Conservation (phyloP, 169 alveolate genomes). For the Cryptosporidium xiaoi region DNA sequence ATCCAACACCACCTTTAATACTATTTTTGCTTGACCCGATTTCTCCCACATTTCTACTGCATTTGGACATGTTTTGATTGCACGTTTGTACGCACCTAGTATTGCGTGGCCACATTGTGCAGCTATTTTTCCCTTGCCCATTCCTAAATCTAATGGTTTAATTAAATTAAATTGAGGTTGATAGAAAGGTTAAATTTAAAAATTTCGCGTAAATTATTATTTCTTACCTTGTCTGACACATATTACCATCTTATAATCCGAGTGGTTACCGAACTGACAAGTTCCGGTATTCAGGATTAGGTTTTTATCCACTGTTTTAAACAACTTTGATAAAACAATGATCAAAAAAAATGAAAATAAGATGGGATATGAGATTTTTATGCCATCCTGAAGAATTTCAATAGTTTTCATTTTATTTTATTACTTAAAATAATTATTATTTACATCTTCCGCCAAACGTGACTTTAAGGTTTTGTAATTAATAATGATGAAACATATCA, state of each 20-base stretch:
- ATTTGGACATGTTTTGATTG: slow-evolving; percentile 54
- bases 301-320: background rate
- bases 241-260: slow-evolving; percentile 43
- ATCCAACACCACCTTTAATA: slow-evolving; percentile 80
- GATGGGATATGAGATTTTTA: slow-evolving; percentile 11
- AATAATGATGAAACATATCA: slow-evolving; percentile 23
- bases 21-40: slow-evolving; percentile 84
- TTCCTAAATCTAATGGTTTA: slow-evolving; percentile 79
- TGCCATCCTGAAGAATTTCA: slow-evolving; percentile 18
- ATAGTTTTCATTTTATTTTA: slow-evolving; percentile 5
- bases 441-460: slow-evolving; percentile 32
- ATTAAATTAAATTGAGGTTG: background rate
- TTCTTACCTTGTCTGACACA: slow-evolving; percentile 71
- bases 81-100: slow-evolving; percentile 82
- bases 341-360: background rate
- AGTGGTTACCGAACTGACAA: background rate
- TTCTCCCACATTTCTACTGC: slow-evolving; percentile 76
- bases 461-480: background rate
- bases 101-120: slow-evolving; percentile 89
- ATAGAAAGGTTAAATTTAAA: background rate
- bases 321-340: background rate
- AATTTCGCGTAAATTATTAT: no score
- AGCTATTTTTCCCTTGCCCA: slow-evolving; percentile 88
- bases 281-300: background rate
- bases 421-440: background rate